Conservation (phyloP, 306 rosid species). For the Luffa aegyptiaca region DNA sequence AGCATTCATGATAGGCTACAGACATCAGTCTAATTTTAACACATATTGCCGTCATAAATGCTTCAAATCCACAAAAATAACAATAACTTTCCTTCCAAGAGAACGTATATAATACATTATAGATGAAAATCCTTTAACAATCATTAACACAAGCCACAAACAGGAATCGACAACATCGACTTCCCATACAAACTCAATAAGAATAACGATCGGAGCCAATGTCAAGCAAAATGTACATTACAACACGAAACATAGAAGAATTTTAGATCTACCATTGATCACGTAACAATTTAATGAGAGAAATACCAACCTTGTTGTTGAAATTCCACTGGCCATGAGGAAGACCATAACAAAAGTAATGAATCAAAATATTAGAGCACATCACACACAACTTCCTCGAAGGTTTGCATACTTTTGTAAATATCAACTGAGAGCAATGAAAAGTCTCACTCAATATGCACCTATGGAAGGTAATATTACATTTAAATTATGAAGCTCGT, state of each 20-base stretch:
- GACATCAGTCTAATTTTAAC: neutral
- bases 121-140: neutral
- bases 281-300: neutral
- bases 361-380: neutral
- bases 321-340: too few relatives aligned
- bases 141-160: neutral
- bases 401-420: neutral
- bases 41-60: neutral
- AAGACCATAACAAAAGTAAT: too few relatives aligned
- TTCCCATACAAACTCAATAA: neutral
- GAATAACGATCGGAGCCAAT: neutral
- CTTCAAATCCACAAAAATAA: too few relatives aligned
- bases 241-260: neutral
- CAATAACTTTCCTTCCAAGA: neutral
- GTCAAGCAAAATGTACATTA: neutral
- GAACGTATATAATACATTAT: neutral
- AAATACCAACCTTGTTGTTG: too few relatives aligned
- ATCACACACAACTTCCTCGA: neutral
- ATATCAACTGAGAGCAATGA: neutral
- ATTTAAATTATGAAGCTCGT: neutral
- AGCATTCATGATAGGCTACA: neutral
- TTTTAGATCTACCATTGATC: neutral
- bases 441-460: neutral
- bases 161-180: neutral
- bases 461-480: neutral